Base-by-base conservation (phyloP, 495 filamentous ascomycete genomes). In the Melanomma pulvis-pyrius region DNA sequence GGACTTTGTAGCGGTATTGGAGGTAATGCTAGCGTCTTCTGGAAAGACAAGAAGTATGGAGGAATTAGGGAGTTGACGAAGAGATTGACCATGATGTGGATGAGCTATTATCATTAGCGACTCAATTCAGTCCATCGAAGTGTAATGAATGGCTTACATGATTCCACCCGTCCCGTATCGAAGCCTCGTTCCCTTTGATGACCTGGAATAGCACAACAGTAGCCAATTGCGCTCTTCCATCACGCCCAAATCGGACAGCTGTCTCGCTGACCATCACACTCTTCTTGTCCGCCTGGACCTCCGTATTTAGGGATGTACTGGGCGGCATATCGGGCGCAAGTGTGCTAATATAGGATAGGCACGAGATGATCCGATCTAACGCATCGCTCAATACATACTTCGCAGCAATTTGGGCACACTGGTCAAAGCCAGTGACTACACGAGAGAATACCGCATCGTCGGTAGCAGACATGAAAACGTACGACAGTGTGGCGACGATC, bases 231-330 rank as follows among this genome's bases (percentile, higher is more conserved):
- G 93, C 93, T 72, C 92, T 88, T 75, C 93, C 92, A 72, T 99
- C 93, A 61, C 93, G 83, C 25, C 94, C 94, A 78, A 99, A 96
- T 73, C 93, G 93, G 68, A 99, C 94, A 57, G 94, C 94, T 59
- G 97, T 83, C 81, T 99, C 93, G 74, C 94, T 98, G 71, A 99
- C 94, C 94, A 99, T 99, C 28, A 99, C 92, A 70, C 89, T 96
- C 75, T 90, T 93, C 70, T 92, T 87, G 0, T 88, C 92, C 47
- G 87, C 92, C 74, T 98, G 93, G 12, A 99, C 90, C 79, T 98
- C 93, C 0, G 96, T 99, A 73, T 99, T 99, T 21, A 99, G 84
- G 12, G 87, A 74, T 19, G 93, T 98, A 74, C 90, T 96, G 28
- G 91, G 89, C 1, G 89, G 84, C 8, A 77, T 79, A 51, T 88